A percentile compares a stretch with the other conserved stretches of the same genome.
Evolutionary conservation across 768 basidiomycete genomes (phyloP).

Genomic region (Kwoniella europaea): DNA sequence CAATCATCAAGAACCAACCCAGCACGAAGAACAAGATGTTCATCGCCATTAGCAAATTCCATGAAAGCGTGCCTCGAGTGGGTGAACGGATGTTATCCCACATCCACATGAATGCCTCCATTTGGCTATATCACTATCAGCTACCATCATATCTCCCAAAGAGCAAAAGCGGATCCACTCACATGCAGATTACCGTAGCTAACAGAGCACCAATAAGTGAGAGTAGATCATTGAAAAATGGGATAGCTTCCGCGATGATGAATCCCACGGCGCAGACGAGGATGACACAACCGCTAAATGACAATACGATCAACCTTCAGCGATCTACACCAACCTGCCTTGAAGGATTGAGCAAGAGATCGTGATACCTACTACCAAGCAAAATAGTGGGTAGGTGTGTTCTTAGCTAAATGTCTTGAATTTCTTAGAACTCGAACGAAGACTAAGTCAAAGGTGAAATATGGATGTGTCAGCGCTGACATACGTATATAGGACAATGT

Average conservation of each 20-base stretch:
- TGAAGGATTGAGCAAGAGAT: background rate
- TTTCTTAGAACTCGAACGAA: conserved; percentile 48
- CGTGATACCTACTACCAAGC: conserved; percentile 41
- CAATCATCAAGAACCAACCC: conserved; percentile 29
- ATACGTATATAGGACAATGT: background rate
- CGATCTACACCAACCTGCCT: too few relatives aligned
- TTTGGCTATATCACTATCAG: conserved; percentile 14
- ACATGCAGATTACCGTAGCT: conserved; percentile 47
- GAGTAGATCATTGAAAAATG: conserved; percentile 48
- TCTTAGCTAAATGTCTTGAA: conserved; percentile 36
- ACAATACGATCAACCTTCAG: too few relatives aligned
- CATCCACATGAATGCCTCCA: conserved; percentile 51
- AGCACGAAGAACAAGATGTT: conserved; percentile 19
- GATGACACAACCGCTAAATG: conserved; percentile 35
- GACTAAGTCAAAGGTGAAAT: conserved; percentile 2
- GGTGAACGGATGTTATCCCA: conserved; percentile 34
- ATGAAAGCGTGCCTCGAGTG: background rate
- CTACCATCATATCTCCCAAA: too few relatives aligned
- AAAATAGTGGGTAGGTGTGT: conserved; percentile 39
- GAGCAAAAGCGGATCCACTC: background rate
- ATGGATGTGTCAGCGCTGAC: background rate
- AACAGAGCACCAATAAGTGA: conserved; percentile 47
- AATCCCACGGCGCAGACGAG: conserved; percentile 41
- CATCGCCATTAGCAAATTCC: conserved; percentile 7
- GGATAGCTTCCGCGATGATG: conserved; percentile 50